phyloP scores from a whole-genome alignment of 805 yeast genomes.

The Candida berthetii region DNA sequence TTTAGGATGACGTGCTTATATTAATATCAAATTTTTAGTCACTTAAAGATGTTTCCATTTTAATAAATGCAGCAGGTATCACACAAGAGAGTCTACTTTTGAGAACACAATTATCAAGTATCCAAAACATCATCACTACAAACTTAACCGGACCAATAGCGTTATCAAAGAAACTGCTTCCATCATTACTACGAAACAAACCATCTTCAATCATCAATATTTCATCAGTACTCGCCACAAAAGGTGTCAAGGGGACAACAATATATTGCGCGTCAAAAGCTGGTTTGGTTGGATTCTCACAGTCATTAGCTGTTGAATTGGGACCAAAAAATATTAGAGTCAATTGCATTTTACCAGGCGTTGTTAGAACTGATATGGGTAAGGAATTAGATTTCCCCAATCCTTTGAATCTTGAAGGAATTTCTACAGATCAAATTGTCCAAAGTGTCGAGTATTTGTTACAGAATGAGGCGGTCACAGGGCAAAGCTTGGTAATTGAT shows the following conservation, averaged over 20 bases:
- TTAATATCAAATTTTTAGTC: neutral
- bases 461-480: slow-evolving; percentile 20
- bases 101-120: slow-evolving; percentile 31
- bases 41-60: slow-evolving; percentile 15
- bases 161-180: slow-evolving; percentile 44
- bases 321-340: slow-evolving; percentile 47
- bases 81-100: slow-evolving; percentile 50
- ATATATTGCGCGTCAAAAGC: slow-evolving; percentile 70
- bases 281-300: slow-evolving; percentile 60
- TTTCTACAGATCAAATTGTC: slow-evolving; percentile 17
- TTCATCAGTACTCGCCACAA: slow-evolving; percentile 54
- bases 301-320: slow-evolving; percentile 54
- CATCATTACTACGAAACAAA: slow-evolving; percentile 39
- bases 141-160: slow-evolving; percentile 61
- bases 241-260: slow-evolving; percentile 48
- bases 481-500: slow-evolving; percentile 24
- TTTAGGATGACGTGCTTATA: no score
- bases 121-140: slow-evolving; percentile 40
- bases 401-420: slow-evolving; percentile 10
- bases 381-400: slow-evolving; percentile 8
- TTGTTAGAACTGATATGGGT: slow-evolving; percentile 26
- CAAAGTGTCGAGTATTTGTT: slow-evolving; percentile 16
- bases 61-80: slow-evolving; percentile 48
- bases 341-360: slow-evolving; percentile 65
- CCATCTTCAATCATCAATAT: slow-evolving; percentile 47